Base-by-base conservation (phyloP, 345 rosid genomes). In the Atalantia buxifolia region DNA sequence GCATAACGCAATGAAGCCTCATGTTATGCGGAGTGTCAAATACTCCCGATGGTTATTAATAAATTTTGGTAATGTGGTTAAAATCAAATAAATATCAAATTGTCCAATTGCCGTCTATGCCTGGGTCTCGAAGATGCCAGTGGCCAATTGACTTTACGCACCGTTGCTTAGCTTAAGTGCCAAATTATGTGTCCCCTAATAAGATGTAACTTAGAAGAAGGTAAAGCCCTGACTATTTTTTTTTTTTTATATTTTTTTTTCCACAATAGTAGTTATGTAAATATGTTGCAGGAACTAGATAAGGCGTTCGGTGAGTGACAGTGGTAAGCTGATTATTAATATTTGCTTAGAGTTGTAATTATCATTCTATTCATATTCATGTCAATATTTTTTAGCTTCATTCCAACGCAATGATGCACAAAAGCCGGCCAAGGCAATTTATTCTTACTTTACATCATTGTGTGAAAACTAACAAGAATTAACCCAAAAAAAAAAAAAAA, bases 81-180 rank as follows among this genome's bases (percentile, higher is more conserved):
- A 53, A 53, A 53, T 53, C 21, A 50, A 16, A 50, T 16, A 50
- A 50, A 14, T 1, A 18, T 18, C 19, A 53, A 18, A 19, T 53
- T 53, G 19, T 6, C 22, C 22, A 6, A 5, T 6, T 53, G 22
- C 21, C 56, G 16, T 12, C 1, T 36, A 7, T 36, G 55, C 55
- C 7, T 30, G 67, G n/a, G 1, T 40, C 4, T 62, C 18, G 27
- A 12, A 9, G 33, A 35, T 50, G 64, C 76, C n/a, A n/a, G 10
- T 14, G 27, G 7, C 22, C 9, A 33, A 33, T 40, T 33, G 55
- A 36, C n/a, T 35, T 45, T 33, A 18, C 7, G 40, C 24, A 7
- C 6, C 14, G 24, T 84, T 61, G 79, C 87, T 82, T 84, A 70
- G 80, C 87, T 77, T 82, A 40, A 67, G 78, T 24, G 87, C 76